Evolutionary conservation across 768 basidiomycete genomes (phyloP), one percentile per base, ranked within the genome.

Genomic region (Glaciozyma antarctica): DNA sequence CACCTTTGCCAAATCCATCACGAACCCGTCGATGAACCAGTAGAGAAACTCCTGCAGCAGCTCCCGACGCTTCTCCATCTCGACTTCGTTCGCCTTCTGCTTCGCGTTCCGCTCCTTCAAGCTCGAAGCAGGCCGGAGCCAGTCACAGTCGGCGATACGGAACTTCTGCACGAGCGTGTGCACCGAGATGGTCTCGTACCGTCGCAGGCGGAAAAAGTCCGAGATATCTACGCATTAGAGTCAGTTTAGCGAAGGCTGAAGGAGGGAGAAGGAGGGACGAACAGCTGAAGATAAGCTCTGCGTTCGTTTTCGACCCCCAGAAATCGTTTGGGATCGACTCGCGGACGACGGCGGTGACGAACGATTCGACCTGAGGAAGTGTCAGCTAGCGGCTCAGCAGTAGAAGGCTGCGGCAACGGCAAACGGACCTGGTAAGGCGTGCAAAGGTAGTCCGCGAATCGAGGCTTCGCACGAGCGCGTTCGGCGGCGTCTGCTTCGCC

Each of bases 1-100:
- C 67, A 89, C 94, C 79, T 83, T 86, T 43, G 98, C 75, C 7
- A 98, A 78, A 0, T 87, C 83, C 6, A 88, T 75, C 10, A 98
- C 76, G 75, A 93, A 91, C 0, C 84, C 86, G 73, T 92, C 88
- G 64, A 95, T 89, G 70, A 90, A 86, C 95, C 95, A 99, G 74
- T 85, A 88, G n/a, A 97, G 63, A 73, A 94, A 90, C 58, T 97
- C 90, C 74, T 89, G 85, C 0, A 92, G 73, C 19, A 98, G 76
- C 73, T 90, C 85, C n/a, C 83, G 80, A 22, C 90, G 82, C 75
- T 90, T 95, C 41, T 83, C 70, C 3, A 83, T 77, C 71, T 97
- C 92, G 0, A 83, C 82, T 5, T 83, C 53, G 43, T 75, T 73
- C 0, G 78, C 76, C 13, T 82, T 83, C 21, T 66, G 56, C 41